Percentiles rank a stretch among this genome's conserved stretches.
These are phyloP conservation scores for Hypoxylon rickii DNA, from an alignment of 495 filamentous ascomycete genomes.

Conservation along the genomic window DNA sequence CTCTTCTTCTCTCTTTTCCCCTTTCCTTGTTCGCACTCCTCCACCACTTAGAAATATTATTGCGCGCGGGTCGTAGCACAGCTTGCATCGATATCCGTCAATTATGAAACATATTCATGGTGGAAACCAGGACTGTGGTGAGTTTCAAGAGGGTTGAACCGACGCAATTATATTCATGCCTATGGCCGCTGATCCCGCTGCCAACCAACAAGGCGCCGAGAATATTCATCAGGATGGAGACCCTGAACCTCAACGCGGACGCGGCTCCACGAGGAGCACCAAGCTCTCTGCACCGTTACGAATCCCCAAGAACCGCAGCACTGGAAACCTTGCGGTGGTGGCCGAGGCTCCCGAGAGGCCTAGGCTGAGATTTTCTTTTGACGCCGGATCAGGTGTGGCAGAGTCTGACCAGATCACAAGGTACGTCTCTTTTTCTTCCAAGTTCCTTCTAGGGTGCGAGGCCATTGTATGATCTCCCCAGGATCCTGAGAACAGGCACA, in stretches of 20 bases:
- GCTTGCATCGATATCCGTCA: slow-evolving; percentile 35
- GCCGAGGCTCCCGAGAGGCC: slow-evolving; percentile 46
- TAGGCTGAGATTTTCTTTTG: slow-evolving; percentile 61
- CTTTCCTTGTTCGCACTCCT: slow-evolving; percentile 3
- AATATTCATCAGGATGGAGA: slow-evolving; percentile 44
- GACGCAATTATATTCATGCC: slow-evolving; percentile 21
- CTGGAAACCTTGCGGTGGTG: slow-evolving; percentile 60
- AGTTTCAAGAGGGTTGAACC: slow-evolving; percentile 36
- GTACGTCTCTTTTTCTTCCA: too few relatives aligned
- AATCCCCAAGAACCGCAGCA: slow-evolving; percentile 68
- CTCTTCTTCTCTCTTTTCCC: slow-evolving; percentile 8
- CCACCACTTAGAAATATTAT: slow-evolving; percentile 4
- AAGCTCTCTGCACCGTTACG: slow-evolving; percentile 46
- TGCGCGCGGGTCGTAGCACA: slow-evolving; percentile 30
- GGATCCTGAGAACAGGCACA: slow-evolving; percentile 13
- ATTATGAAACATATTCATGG: slow-evolving; percentile 57
- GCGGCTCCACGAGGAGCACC: slow-evolving; percentile 32
- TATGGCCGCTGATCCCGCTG: slow-evolving; percentile 33
- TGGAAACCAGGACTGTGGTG: slow-evolving; percentile 52
- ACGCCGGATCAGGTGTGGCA: slow-evolving; percentile 50
- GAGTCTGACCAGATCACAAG: slow-evolving; percentile 60
- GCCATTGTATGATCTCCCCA: slow-evolving; percentile 19
- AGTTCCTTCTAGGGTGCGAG: slow-evolving; percentile 46
- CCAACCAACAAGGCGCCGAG: slow-evolving; percentile 47
- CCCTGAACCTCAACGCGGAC: slow-evolving; percentile 37